A percentile compares a stretch with the other conserved stretches of the same genome.
phyloP scores from a whole-genome alignment of 306 rosid species.

The Corylus americana region DNA sequence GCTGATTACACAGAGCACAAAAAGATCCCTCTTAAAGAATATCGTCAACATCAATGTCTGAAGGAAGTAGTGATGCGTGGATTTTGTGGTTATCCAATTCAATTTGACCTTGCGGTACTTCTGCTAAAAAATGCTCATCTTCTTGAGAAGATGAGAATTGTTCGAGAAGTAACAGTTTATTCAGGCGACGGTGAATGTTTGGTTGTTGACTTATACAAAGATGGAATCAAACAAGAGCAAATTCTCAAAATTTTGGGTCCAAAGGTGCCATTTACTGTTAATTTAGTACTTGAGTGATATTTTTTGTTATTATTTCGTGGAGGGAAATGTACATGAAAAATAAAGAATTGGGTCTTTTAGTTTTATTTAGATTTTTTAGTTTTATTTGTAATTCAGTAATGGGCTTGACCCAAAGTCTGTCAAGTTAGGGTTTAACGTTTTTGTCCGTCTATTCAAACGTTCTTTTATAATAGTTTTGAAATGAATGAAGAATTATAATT shows the following conservation, averaged over 20 bases:
- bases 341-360: no score
- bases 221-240: neutral
- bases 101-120: neutral
- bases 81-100: neutral
- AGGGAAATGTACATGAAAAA: no score
- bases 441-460: no score
- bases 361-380: no score
- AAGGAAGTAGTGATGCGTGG: neutral
- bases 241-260: neutral
- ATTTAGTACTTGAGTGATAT: no score
- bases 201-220: neutral
- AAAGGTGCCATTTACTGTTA: no score
- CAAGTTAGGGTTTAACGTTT: no score
- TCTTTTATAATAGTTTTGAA: no score
- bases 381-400: no score
- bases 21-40: neutral
- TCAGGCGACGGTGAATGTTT: neutral
- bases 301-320: no score
- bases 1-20: neutral
- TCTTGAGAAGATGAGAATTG: neutral
- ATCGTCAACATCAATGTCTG: neutral
- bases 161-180: neutral
- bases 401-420: no score
- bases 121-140: neutral
- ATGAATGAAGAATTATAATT: no score